A percentile compares a stretch with the other conserved stretches of the same genome.
Conservation (phyloP, 2,329 filamentous ascomycete species). For the Gnomoniopsis smithogilvyi region DNA sequence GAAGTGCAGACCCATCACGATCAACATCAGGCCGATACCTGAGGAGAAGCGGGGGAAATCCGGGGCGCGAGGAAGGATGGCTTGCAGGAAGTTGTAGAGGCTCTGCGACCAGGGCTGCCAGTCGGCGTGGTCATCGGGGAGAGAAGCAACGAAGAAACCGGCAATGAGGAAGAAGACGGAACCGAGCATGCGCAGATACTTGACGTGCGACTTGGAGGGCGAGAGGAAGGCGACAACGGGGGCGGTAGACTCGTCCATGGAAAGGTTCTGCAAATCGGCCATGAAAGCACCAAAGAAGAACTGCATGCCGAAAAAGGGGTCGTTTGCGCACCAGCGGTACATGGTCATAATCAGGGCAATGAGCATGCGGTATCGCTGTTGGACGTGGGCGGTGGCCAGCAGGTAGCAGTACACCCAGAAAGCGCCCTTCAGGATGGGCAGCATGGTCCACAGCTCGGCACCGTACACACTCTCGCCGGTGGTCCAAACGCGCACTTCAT, state of each 20-base stretch:
- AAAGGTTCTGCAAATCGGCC: conserved; percentile 15
- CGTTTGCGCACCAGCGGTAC: conserved; percentile 18
- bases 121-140: conserved; percentile 15
- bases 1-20: conserved; percentile 18
- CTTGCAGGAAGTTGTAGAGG: conserved; percentile 13
- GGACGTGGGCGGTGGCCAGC: conserved; percentile 15
- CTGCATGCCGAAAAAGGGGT: conserved; percentile 20
- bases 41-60: conserved; percentile 19
- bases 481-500: conserved; percentile 18
- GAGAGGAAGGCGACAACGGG: conserved; percentile 13
- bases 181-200: conserved; percentile 15
- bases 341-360: conserved; percentile 14
- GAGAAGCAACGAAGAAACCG: conserved; percentile 16
- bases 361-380: conserved; percentile 17
- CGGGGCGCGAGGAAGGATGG: conserved; percentile 15
- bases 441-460: conserved; percentile 19
- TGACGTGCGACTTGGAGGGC: conserved; percentile 14
- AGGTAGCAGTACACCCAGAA: conserved; percentile 19
- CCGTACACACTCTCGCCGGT: conserved; percentile 14
- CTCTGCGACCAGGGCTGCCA: conserved; percentile 18
- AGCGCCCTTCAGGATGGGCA: conserved; percentile 19
- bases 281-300: conserved; percentile 20
- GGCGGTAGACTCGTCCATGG: conserved; percentile 5
- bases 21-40: conserved; percentile 17
- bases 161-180: conserved; percentile 14